Percentiles rank a stretch among this genome's conserved stretches.
Conservation (phyloP, 306 rosid species). For the Quercus ilex region DNA sequence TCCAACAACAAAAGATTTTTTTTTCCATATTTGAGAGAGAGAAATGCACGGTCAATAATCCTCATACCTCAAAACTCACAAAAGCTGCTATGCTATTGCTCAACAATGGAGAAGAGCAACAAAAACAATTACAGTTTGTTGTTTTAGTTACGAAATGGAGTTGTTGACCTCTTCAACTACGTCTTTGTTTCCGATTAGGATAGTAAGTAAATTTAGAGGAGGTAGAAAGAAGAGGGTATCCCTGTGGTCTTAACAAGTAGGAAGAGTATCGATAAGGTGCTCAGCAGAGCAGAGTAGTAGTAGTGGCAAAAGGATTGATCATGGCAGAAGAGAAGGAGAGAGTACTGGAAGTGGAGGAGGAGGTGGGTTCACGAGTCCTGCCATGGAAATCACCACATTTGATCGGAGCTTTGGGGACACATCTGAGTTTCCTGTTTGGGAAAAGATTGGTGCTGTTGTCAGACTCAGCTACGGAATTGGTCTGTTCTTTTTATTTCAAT, state of each 20-base stretch:
- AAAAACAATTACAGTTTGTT: no score
- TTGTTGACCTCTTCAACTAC: conserved; percentile 25
- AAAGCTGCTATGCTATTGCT: no score
- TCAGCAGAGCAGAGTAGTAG: conserved; percentile 48
- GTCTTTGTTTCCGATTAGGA: conserved; percentile 29
- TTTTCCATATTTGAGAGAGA: no score
- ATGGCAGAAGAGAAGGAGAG: conserved; percentile 17
- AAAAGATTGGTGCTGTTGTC: conserved; percentile 85
- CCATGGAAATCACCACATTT: conserved; percentile 79
- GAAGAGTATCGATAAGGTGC: conserved; percentile 28
- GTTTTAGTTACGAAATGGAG: no score
- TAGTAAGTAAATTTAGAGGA: no score
- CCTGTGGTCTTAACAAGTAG: no score
- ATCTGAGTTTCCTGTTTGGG: conserved; percentile 88
- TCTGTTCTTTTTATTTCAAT: conserved; percentile 13
- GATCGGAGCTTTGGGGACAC: conserved; percentile 46
- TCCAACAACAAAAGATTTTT: no score
- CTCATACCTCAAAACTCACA: background rate
- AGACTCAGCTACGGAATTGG: conserved; percentile 93
- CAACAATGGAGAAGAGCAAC: background rate
- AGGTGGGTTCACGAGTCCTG: conserved; percentile 57
- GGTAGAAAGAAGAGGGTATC: no score
- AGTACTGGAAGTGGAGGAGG: conserved; percentile 9
- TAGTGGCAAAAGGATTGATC: conserved; percentile 38
- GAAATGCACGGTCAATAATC: conserved; percentile 1